Evolutionary conservation across 805 yeast species (phyloP).

Genomic region (Pichia scutulata): DNA sequence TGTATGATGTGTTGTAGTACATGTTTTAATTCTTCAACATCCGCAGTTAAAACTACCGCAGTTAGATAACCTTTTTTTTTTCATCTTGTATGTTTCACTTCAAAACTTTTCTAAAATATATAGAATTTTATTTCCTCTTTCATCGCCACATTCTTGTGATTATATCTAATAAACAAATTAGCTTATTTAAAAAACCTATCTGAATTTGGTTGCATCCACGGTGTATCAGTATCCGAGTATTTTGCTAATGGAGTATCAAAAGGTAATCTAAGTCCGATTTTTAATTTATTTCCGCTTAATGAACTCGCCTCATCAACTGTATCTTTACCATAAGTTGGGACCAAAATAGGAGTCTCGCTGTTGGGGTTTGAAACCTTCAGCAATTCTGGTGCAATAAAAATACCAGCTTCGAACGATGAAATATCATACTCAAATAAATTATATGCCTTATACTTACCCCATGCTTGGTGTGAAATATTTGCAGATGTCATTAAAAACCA

Average conservation of each 20-base stretch:
- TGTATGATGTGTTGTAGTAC: constrained; percentile 7
- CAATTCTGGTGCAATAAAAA: constrained; percentile 33
- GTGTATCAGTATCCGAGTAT: constrained; percentile 34
- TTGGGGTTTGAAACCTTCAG: constrained; percentile 9
- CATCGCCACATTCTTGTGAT: background rate
- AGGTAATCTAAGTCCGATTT: constrained; percentile 43
- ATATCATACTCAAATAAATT: constrained; percentile 26
- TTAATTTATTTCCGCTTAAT: background rate
- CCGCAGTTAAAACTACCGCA: constrained; percentile 1
- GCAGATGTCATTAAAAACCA: constrained; percentile 75
- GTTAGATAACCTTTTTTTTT: background rate
- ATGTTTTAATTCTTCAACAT: constrained; percentile 4
- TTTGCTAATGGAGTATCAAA: constrained; percentile 43
- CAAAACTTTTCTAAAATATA: background rate
- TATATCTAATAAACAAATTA: background rate
- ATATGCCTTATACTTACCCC: constrained; percentile 47
- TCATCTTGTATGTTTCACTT: background rate
- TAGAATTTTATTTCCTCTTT: background rate
- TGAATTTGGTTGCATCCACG: constrained; percentile 37
- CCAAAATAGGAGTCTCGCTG: constrained; percentile 19
- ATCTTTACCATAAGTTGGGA: constrained; percentile 40
- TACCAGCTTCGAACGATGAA: constrained; percentile 48
- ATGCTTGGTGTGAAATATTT: constrained; percentile 69
- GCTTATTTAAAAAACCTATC: constrained; percentile 4
- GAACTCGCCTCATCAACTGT: constrained; percentile 3